Base-by-base conservation (phyloP, 108 stramenopile genomes). In the Skeletonema menzelii region DNA sequence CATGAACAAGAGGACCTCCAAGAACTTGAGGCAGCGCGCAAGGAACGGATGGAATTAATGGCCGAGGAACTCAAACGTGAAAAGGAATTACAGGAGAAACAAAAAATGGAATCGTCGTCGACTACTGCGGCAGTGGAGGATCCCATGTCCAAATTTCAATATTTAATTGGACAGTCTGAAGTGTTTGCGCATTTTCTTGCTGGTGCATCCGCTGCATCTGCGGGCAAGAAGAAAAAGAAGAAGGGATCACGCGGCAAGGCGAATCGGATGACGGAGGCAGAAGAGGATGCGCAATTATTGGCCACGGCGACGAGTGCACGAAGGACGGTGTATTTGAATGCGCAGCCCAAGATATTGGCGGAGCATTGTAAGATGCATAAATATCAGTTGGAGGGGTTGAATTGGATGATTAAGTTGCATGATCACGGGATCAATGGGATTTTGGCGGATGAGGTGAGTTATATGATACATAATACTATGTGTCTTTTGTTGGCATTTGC, bases 351-450 rank as follows among this genome's bases (percentile, higher is more conserved):
- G 32, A 75, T 75, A 65, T 70, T 97, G 46, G 85, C 91, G 15
- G 27, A 42, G 12, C 78, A 88, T 46, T 96, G 97, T 63, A 94
- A 87, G 31, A 97, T 99, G 97, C 96, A 98, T 60, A 78, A 78
- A 20, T 99, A 99, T 80, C 99, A 99, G 81, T 77, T 99, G 28
- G 99, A 99, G 84, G 99, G 99, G 31, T 83, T 99, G 66, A 99
- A 98, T 80, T 99, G 99, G 99, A 75, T 99, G 76, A 97, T 99
- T 83, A 97, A 97, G 68, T 88, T 98, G 40, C 96, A 99, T 80
- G 98, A 98, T 82, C 96, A 97, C 63, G 97, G 97, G 38, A 96
- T 99, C 68, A 99, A 98, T 84, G 98, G 98, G 7, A 99, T 99
- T 72, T 80, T 99, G n/a, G 99, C 98, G 0, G 99, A 99, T 93